Percentiles rank a stretch among this genome's conserved stretches.
These are phyloP conservation scores for Gastroboletus turbinatus DNA, from an alignment of 1,284 basidiomycete species.

Conservation along the genomic window DNA sequence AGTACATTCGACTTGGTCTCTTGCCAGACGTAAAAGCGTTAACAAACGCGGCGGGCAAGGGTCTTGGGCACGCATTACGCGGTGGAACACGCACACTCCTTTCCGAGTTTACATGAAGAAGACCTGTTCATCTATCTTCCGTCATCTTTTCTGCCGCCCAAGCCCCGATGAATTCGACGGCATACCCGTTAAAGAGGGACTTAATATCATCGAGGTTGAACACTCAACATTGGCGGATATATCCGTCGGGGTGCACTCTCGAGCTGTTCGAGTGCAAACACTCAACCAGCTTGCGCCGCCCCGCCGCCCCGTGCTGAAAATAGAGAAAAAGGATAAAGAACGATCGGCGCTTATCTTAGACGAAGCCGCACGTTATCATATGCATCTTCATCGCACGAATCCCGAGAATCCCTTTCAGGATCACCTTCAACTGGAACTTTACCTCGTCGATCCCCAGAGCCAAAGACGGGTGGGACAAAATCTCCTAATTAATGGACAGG, in stretches of 20 bases:
- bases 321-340: slow-evolving; percentile 36
- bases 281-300: slow-evolving; percentile 37
- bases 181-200: slow-evolving; percentile 31
- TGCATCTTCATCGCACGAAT: slow-evolving; percentile 46
- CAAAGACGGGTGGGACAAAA: slow-evolving; percentile 37
- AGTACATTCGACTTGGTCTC: slow-evolving; percentile 57
- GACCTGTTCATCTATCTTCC: slow-evolving; percentile 39
- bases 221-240: slow-evolving; percentile 40
- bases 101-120: slow-evolving; percentile 46
- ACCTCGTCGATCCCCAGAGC: slow-evolving; percentile 35
- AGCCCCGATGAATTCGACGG: slow-evolving; percentile 26
- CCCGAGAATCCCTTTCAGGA: slow-evolving; percentile 37
- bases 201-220: slow-evolving; percentile 39
- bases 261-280: slow-evolving; percentile 40
- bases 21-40: slow-evolving; percentile 43
- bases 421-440: slow-evolving; percentile 40
- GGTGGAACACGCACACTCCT: slow-evolving; percentile 53
- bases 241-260: slow-evolving; percentile 38
- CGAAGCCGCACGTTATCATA: slow-evolving; percentile 46
- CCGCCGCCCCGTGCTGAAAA: slow-evolving; percentile 34
- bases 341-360: slow-evolving; percentile 38
- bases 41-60: slow-evolving; percentile 35
- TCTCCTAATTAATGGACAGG: slow-evolving; percentile 39
- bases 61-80: slow-evolving; percentile 57
- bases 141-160: slow-evolving; percentile 37